Evolutionary conservation across 768 basidiomycete species (phyloP).

Genomic region (Lactifluus subvellereus): DNA sequence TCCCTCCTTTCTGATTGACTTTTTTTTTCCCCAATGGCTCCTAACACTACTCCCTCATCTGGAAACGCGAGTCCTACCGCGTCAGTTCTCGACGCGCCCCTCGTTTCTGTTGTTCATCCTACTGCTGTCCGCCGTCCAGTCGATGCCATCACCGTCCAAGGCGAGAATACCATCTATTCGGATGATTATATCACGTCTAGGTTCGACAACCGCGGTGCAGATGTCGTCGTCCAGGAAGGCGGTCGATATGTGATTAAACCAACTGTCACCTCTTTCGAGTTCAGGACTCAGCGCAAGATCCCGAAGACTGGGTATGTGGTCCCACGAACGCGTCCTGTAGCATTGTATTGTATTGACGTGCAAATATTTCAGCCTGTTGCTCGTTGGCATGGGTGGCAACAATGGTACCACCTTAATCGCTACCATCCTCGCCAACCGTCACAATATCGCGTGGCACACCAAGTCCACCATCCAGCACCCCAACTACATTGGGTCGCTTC

Average conservation of each 20-base stretch:
- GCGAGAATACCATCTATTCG: constrained; percentile 73
- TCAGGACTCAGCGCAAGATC: constrained; percentile 83
- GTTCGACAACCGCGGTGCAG: constrained; percentile 74
- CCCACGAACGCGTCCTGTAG: constrained; percentile 1
- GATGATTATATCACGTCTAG: constrained; percentile 79
- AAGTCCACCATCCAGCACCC: constrained; percentile 89
- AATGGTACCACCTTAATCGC: constrained; percentile 93
- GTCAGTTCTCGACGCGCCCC: constrained; percentile 67
- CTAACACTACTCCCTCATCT: constrained; percentile 46
- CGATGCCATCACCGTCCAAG: constrained; percentile 71
- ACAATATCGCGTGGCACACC: constrained; percentile 92
- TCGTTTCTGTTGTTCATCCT: constrained; percentile 69
- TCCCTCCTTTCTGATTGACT: constrained; percentile 40
- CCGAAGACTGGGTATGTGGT: constrained; percentile 77
- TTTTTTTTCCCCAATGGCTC: constrained; percentile 41
- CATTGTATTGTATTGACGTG: constrained; percentile 13
- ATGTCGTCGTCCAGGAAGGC: constrained; percentile 53
- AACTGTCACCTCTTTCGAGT: constrained; percentile 76
- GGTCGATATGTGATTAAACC: constrained; percentile 79
- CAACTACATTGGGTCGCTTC: constrained; percentile 96
- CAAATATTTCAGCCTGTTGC: constrained; percentile 65
- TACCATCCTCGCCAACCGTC: constrained; percentile 92
- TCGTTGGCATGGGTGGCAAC: constrained; percentile 96
- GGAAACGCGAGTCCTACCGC: constrained; percentile 51
- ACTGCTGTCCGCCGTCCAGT: constrained; percentile 73